A percentile compares a stretch with the other conserved stretches of the same genome.
Conservation (phyloP, 257 asterid genomes). For the Linderniella brevidens region DNA sequence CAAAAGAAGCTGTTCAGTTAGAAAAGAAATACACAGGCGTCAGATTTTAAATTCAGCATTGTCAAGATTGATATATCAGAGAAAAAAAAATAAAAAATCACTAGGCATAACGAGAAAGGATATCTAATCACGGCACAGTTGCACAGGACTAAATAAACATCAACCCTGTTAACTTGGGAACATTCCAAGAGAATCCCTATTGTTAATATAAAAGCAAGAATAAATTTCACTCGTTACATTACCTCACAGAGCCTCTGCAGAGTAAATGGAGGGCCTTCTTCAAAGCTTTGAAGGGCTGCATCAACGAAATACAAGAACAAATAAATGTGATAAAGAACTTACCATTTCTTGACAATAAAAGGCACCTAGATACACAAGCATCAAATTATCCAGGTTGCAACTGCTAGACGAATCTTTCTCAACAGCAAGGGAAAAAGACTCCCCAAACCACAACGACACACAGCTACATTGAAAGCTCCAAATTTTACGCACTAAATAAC, state of each 20-base stretch:
- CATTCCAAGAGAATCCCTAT: neutral
- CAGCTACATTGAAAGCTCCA: no score
- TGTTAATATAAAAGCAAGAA: slow-evolving; percentile 1
- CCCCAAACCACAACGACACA: no score
- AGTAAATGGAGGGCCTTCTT: slow-evolving; percentile 93
- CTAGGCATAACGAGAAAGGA: neutral
- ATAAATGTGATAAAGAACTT: neutral
- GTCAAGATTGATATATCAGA: neutral
- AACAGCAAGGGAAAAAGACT: no score
- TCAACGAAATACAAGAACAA: neutral
- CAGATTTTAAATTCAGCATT: neutral
- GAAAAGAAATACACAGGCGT: slow-evolving; percentile 6
- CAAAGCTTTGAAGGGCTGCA: slow-evolving; percentile 77
- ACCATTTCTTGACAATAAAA: neutral
- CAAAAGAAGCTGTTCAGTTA: slow-evolving; percentile 52
- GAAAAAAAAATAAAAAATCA: slow-evolving; percentile 1
- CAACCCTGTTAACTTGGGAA: neutral
- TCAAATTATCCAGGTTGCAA: no score
- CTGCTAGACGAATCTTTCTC: no score
- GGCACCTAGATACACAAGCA: no score
- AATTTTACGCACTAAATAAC: no score
- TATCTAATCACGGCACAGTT: no score
- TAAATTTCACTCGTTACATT: slow-evolving; percentile 4
- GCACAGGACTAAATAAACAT: neutral
- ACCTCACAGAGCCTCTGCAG: slow-evolving; percentile 98